phyloP scores from a whole-genome alignment of 164 flowering plant genomes.

The Nymphaea thermarum region DNA sequence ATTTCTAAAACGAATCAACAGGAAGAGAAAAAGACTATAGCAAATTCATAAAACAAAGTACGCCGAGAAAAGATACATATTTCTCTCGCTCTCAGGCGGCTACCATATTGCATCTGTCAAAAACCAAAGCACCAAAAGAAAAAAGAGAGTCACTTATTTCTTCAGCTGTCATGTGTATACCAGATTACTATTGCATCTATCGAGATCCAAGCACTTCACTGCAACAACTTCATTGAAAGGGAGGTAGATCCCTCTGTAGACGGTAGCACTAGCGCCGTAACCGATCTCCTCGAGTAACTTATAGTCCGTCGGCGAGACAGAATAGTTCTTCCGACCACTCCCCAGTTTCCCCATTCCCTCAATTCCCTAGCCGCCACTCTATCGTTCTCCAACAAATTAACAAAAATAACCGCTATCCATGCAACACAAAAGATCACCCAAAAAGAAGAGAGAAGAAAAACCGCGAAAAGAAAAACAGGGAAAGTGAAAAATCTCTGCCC shows the following conservation, averaged over 20 bases:
- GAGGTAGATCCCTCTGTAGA: constrained; percentile 79
- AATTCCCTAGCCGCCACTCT: not conserved
- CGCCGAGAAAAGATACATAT: no score
- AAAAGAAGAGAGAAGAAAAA: not conserved
- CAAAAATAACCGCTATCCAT: not conserved
- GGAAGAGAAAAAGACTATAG: no score
- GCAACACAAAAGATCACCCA: not conserved
- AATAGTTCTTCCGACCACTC: constrained; percentile 26
- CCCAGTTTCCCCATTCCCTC: constrained; percentile 43
- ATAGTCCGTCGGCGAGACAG: constrained; percentile 53
- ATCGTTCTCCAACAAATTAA: constrained; percentile 1
- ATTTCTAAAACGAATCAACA: no score
- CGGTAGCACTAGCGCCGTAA: constrained; percentile 85
- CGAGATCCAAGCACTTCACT: constrained; percentile 95
- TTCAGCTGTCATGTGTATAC: constrained; percentile 13
- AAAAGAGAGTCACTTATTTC: not conserved
- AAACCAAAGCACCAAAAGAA: no score
- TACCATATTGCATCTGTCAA: no score
- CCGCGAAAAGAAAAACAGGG: not conserved
- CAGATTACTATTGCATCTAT: constrained; percentile 90
- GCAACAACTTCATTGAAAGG: constrained; percentile 82
- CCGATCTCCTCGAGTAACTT: constrained; percentile 90
- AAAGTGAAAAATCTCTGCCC: not conserved
- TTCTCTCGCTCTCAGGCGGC: no score
- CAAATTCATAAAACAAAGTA: no score